Conservation (phyloP, 768 basidiomycete species). For the Trametes coccinea region DNA sequence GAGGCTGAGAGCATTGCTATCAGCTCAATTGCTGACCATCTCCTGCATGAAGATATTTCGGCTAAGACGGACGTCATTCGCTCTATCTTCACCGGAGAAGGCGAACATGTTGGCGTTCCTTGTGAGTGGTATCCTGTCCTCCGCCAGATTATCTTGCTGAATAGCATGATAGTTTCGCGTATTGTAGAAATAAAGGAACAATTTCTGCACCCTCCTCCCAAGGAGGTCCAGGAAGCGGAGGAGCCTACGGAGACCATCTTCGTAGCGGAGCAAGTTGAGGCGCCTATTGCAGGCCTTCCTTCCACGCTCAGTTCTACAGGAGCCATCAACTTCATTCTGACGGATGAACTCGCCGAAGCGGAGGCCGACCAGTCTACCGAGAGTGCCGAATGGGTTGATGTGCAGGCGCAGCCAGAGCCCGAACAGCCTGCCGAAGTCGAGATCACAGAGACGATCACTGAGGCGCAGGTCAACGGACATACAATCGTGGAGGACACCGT, state of each 20-base stretch:
- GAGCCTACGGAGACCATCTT: conserved; percentile 2
- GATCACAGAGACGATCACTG: conserved; percentile 24
- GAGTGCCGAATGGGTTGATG: conserved; percentile 47
- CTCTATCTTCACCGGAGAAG: conserved; percentile 57
- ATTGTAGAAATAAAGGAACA: conserved; percentile 57
- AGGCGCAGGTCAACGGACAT: conserved; percentile 27
- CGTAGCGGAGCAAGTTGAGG: background rate
- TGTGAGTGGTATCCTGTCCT: conserved; percentile 47
- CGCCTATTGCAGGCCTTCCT: conserved; percentile 42
- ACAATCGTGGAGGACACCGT: conserved; percentile 28
- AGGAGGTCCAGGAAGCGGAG: conserved; percentile 22
- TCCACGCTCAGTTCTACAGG: conserved; percentile 43
- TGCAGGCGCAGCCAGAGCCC: conserved; percentile 27
- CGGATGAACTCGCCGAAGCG: conserved; percentile 63
- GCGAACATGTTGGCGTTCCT: conserved; percentile 60
- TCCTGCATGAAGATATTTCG: conserved; percentile 57
- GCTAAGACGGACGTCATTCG: conserved; percentile 51
- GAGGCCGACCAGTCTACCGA: conserved; percentile 10
- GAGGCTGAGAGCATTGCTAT: conserved; percentile 57
- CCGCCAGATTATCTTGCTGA: background rate
- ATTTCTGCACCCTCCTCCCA: conserved; percentile 50
- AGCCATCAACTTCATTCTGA: conserved; percentile 81
- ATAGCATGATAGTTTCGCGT: conserved; percentile 50
- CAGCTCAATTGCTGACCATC: conserved; percentile 49
- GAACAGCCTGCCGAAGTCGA: conserved; percentile 24